Percentiles rank a stretch among this genome's conserved stretches.
These are phyloP conservation scores for Gaultheria prostrata DNA, from an alignment of 148 eudicot genomes.

Conservation along the genomic window DNA sequence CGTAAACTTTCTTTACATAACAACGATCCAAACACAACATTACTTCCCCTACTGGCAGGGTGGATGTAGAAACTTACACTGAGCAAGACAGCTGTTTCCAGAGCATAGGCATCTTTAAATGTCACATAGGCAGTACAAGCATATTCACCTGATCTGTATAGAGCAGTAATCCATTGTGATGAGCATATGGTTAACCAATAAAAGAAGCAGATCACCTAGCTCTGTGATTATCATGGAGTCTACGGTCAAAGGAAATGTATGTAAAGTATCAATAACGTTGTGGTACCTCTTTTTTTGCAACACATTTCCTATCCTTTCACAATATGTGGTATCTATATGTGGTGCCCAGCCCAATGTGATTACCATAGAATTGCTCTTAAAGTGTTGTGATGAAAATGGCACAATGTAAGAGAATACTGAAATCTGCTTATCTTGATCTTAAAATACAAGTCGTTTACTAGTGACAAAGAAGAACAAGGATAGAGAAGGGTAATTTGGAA, in stretches of 20 bases:
- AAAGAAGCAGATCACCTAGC: background rate
- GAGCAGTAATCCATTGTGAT: background rate
- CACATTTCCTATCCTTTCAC: background rate
- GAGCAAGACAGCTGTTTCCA: conserved; percentile 76
- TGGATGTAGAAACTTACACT: conserved; percentile 44
- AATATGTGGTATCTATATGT: background rate
- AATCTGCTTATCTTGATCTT: background rate
- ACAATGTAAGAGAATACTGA: background rate
- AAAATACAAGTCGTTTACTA: background rate
- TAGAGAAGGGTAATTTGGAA: background rate
- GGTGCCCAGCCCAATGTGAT: background rate
- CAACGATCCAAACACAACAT: background rate
- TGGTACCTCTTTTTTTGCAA: background rate
- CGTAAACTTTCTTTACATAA: background rate
- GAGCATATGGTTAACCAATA: background rate
- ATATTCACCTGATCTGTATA: conserved; percentile 54
- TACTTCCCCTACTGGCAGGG: background rate
- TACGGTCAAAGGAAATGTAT: background rate
- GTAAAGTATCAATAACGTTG: background rate
- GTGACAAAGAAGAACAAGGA: background rate
- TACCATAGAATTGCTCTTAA: background rate
- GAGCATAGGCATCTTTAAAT: conserved; percentile 64
- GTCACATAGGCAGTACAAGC: conserved; percentile 66
- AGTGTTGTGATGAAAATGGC: background rate
- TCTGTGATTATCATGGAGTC: background rate